Evolutionary conservation across 163 green algal genomes (phyloP), one percentile per base, ranked within the genome.

Genomic region (Prototheca wickerhamii): DNA sequence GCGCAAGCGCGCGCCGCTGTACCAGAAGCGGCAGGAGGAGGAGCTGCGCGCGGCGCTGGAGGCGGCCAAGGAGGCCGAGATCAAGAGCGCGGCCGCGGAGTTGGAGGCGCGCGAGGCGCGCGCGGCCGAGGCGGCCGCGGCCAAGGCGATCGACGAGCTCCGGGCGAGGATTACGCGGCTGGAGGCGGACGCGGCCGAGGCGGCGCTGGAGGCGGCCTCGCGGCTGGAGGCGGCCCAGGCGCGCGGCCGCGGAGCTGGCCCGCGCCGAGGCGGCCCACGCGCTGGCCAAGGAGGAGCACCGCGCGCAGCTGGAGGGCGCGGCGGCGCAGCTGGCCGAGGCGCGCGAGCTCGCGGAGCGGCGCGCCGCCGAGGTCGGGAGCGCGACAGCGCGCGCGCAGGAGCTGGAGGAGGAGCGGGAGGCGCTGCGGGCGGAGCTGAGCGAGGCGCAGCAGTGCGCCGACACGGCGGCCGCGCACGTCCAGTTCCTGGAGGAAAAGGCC

Each of bases 21-120:
- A 94, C 79, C 86, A 95, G 72, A 89, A 91, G 73, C 87, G 86
- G 70, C 86, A 93, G 75, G 85, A 94, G 70, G 87, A 90, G 70
- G 87, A 95, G 84, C 83, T 94, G 33, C 80, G 74, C 35, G 82
- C 82, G 4, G 82, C 81, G 4, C 35, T 80, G 21, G 84, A 91
- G 54, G 90, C 90, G 70, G 85, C 85, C 0, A 34, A 70, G 10
- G 84, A 90, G 61, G 80, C 76, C 12, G 81, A 94, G 50, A 62
- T 77, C 1, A 70, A 84, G 4, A 82, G 80, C 0, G 29, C 59
- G 7, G 26, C 64, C 4, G 67, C 60, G 4, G 23, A 64, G 8
- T 60, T 66, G 52, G 57, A 29, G 15, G 70, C 42, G 3, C 29
- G 64, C 51, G 54, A 70, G 18, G 30, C 50, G 0, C 6, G 53